Evolutionary conservation across 2,329 filamentous ascomycete genomes (phyloP).

Genomic region (Hypoxylon sp.): DNA sequence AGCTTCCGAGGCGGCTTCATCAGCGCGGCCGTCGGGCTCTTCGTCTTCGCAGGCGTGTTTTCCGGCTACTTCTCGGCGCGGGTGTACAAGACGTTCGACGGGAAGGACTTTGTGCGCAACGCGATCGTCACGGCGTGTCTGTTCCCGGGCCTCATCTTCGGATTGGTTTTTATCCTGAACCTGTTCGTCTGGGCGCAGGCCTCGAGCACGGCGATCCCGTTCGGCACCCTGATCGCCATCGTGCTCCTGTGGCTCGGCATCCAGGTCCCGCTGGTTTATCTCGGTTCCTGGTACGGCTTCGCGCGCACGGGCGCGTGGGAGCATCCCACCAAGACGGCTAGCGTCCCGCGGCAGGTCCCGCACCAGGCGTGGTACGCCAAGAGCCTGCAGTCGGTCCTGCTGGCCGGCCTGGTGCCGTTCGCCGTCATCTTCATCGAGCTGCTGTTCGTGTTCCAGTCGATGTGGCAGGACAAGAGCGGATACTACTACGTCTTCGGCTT

Average conservation of each 20-base stretch:
- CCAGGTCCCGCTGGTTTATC: slow-evolving; percentile 84
- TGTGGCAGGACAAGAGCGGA: slow-evolving; percentile 90
- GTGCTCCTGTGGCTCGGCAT: slow-evolving; percentile 83
- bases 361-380: slow-evolving; percentile 78
- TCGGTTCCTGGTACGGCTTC: slow-evolving; percentile 81
- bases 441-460: slow-evolving; percentile 83
- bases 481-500: slow-evolving; percentile 95
- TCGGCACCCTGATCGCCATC: slow-evolving; percentile 78
- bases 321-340: slow-evolving; percentile 80
- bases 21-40: slow-evolving; percentile 82
- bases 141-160: slow-evolving; percentile 81
- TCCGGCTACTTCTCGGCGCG: slow-evolving; percentile 88
- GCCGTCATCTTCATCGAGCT: slow-evolving; percentile 89
- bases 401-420: slow-evolving; percentile 83
- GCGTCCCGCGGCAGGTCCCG: slow-evolving; percentile 77
- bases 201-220: slow-evolving; percentile 86
- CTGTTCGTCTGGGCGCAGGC: slow-evolving; percentile 91
- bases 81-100: slow-evolving; percentile 84
- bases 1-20: slow-evolving; percentile 91
- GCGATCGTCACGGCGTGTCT: slow-evolving; percentile 78
- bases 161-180: slow-evolving; percentile 80
- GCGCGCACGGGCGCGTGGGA: slow-evolving; percentile 73
- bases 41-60: slow-evolving; percentile 83
- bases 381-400: slow-evolving; percentile 68
- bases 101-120: slow-evolving; percentile 77